A percentile compares a stretch with the other conserved stretches of the same genome.
These are phyloP conservation scores for Daldinia concentrica DNA, from an alignment of 495 filamentous ascomycete species.

Conservation along the genomic window DNA sequence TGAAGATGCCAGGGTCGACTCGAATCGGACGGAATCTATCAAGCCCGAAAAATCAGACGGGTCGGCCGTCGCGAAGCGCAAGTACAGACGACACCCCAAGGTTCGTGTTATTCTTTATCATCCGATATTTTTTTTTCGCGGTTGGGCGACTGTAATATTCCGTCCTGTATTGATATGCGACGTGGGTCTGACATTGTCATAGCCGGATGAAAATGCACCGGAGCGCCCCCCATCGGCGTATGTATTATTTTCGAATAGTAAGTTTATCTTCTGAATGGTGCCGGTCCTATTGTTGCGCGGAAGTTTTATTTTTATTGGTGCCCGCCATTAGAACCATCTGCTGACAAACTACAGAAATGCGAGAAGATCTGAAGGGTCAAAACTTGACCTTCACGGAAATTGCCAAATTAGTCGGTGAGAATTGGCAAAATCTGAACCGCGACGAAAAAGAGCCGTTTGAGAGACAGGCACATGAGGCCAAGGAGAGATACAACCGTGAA, in stretches of 20 bases:
- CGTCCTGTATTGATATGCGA: neutral
- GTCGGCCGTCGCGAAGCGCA: slow-evolving; percentile 64
- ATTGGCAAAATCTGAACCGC: slow-evolving; percentile 75
- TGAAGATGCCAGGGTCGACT: slow-evolving; percentile 51
- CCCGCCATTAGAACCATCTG: neutral
- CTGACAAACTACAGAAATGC: slow-evolving; percentile 64
- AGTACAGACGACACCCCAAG: slow-evolving; percentile 83
- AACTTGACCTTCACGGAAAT: slow-evolving; percentile 83
- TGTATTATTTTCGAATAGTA: slow-evolving; percentile 85
- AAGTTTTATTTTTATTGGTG: neutral
- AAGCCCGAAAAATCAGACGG: slow-evolving; percentile 51
- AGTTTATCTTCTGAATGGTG: slow-evolving; percentile 41
- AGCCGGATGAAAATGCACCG: slow-evolving; percentile 81
- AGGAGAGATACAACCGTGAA: slow-evolving; percentile 74
- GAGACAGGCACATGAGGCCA: slow-evolving; percentile 70
- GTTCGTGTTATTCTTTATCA: slow-evolving; percentile 51
- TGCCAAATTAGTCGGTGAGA: slow-evolving; percentile 80
- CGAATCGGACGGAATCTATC: slow-evolving; percentile 42
- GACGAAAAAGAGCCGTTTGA: slow-evolving; percentile 76
- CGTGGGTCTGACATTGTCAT: slow-evolving; percentile 17
- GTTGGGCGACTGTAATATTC: slow-evolving; percentile 16
- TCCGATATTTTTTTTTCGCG: neutral
- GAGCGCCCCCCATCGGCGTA: slow-evolving; percentile 82
- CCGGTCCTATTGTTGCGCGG: neutral
- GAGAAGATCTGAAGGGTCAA: slow-evolving; percentile 75